Conservation (phyloP, 345 rosid species). For the Salix suchowensis region DNA sequence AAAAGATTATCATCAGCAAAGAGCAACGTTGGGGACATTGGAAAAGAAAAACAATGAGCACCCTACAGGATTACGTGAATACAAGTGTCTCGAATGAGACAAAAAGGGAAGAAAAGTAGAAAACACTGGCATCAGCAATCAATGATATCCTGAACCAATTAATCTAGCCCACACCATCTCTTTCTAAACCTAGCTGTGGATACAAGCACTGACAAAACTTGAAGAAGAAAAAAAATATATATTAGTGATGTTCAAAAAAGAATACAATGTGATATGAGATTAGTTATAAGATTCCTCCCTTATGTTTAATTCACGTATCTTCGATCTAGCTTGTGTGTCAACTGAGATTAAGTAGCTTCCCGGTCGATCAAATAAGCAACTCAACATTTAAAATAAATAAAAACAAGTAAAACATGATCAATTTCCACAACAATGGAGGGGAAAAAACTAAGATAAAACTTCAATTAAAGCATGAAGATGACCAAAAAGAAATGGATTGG, state of each 20-base stretch:
- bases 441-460: too few relatives aligned
- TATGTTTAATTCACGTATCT: background rate
- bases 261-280: background rate
- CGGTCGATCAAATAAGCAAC: background rate
- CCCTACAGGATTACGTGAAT: background rate
- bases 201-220: background rate
- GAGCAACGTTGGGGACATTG: background rate
- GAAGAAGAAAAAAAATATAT: background rate
- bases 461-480: too few relatives aligned
- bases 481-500: background rate
- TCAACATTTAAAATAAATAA: background rate
- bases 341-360: too few relatives aligned
- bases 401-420: too few relatives aligned
- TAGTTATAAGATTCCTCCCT: background rate
- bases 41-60: background rate
- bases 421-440: background rate
- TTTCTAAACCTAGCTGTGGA: background rate
- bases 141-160: slow-evolving; percentile 1
- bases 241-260: background rate
- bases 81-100: background rate
- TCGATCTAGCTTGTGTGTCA: too few relatives aligned
- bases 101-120: background rate
- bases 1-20: background rate
- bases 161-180: slow-evolving; percentile 2
- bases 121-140: background rate